Base-by-base conservation (phyloP, 73 alveolate species). In the Paramecium biaurelia region DNA sequence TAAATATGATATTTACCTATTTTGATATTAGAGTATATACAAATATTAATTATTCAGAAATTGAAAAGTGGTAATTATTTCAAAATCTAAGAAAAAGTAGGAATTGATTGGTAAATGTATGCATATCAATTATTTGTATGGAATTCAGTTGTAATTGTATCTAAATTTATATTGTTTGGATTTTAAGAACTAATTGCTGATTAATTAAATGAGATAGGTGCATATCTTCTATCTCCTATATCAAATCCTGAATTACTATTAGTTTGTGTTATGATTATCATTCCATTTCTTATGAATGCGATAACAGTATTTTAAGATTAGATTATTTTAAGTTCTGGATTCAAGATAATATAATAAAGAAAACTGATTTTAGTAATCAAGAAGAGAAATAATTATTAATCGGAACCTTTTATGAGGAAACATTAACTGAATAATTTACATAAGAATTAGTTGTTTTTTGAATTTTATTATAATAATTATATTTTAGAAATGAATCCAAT, bases 401-500 rank as follows among this genome's bases (percentile, higher is more conserved):
- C 3, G 63, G 86, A 12, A 15, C 28, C 34, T 72, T 28, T 18
- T 34, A 34, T 34, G 86, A 72, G 30, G 59, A 24, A 30, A 9
- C 1, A 63, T 10, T 63, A 63, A 30, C 84, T 1, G 84, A 26
- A 30, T 26, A 26, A 3, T 32, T 32, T 32, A 63, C 20, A 35
- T 38, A 72, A 72, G 86, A 72, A 72, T 35, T 72, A 38, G 63
- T 37, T 35, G 15, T n/a, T 34, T 72, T 72, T 3, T 72, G 86
- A 72, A 72, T 14, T 67, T 67, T 24, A 15, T 67, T 67, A 18
- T 53, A n/a, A 53, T 53, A 15, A 53, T 53, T 53, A 53, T 53
- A 34, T 70, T 4, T 34, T 35, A 72, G 18, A 28, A 28, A 89
- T 89, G 94, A 89, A 89, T 45, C 43, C 79, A 42, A 89, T 89